Conservation (phyloP, 768 basidiomycete genomes). For the Auricularia auricula-judae region DNA sequence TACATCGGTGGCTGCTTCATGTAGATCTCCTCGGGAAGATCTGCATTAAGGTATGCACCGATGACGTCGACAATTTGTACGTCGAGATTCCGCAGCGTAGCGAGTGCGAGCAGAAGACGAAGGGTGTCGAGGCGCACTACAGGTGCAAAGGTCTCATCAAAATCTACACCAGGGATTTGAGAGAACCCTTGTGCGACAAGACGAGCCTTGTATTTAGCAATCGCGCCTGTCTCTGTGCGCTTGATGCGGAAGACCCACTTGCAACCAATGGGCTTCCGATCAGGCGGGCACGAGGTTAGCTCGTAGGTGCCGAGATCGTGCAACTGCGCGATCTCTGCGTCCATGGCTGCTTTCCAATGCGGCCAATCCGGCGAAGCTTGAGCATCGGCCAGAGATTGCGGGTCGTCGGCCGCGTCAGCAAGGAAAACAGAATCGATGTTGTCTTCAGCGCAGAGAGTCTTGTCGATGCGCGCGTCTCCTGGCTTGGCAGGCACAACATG, state of each 20-base stretch:
- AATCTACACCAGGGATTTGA: constrained; percentile 14
- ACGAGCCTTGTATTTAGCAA: constrained; percentile 15
- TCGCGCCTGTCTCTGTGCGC: constrained; percentile 11
- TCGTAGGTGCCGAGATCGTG: constrained; percentile 11
- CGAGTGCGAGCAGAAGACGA: constrained; percentile 11
- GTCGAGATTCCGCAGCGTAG: constrained; percentile 7
- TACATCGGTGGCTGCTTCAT: constrained; percentile 21
- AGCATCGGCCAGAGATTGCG: constrained; percentile 12
- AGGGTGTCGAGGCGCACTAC: constrained; percentile 5
- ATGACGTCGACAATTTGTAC: constrained; percentile 12
- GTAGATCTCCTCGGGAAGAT: constrained; percentile 13
- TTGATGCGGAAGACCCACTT: constrained; percentile 19
- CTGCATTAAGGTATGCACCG: constrained; percentile 10
- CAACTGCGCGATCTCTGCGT: constrained; percentile 14
- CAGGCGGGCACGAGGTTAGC: constrained; percentile 10
- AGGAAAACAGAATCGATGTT: no score
- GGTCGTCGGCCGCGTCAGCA: constrained; percentile 5
- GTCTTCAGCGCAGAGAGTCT: no score
- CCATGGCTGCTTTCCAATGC: constrained; percentile 15
- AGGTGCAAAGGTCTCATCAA: constrained; percentile 4
- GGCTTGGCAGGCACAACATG: background rate
- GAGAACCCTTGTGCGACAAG: constrained; percentile 20
- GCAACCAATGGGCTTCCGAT: constrained; percentile 11
- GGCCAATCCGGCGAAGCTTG: constrained; percentile 8
- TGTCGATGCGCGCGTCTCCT: no score